phyloP scores from a whole-genome alignment of 139 green algal species.

The Chlorella sp. region DNA sequence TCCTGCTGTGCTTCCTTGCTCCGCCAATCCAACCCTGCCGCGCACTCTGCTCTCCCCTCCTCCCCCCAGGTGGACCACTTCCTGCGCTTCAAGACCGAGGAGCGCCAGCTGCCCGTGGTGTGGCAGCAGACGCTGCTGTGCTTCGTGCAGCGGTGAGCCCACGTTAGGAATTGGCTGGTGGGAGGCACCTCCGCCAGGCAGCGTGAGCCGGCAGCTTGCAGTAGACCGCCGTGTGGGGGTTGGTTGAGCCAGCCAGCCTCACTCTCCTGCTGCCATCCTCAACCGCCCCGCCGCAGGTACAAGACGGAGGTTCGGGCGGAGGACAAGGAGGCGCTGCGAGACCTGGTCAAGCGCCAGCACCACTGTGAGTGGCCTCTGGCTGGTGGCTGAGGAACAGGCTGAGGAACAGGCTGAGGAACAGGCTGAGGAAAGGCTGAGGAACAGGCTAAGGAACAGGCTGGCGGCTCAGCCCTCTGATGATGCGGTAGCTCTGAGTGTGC shows the following conservation, averaged over 20 bases:
- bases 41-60: not conserved
- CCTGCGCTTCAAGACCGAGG: constrained; percentile 76
- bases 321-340: constrained; percentile 80
- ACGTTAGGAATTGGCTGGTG: no score
- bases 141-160: constrained; percentile 95
- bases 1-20: no score
- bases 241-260: not conserved
- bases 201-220: no score
- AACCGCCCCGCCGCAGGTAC: constrained; percentile 56
- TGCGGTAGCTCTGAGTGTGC: no score
- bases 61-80: constrained; percentile 83
- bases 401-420: no score
- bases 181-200: no score
- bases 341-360: constrained; percentile 81
- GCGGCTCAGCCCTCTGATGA: no score
- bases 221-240: no score
- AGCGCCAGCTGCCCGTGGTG: constrained; percentile 94
- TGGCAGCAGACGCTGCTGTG: constrained; percentile 97
- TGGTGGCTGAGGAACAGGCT: no score
- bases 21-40: no score
- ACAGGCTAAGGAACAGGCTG: no score
- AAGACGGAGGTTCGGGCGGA: constrained; percentile 89
- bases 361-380: constrained; percentile 78
- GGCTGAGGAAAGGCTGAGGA: no score
- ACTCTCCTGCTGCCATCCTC: not conserved